Evolutionary conservation across 2,329 filamentous ascomycete genomes (phyloP).

Genomic region (Ceratocystis eucalypticola): DNA sequence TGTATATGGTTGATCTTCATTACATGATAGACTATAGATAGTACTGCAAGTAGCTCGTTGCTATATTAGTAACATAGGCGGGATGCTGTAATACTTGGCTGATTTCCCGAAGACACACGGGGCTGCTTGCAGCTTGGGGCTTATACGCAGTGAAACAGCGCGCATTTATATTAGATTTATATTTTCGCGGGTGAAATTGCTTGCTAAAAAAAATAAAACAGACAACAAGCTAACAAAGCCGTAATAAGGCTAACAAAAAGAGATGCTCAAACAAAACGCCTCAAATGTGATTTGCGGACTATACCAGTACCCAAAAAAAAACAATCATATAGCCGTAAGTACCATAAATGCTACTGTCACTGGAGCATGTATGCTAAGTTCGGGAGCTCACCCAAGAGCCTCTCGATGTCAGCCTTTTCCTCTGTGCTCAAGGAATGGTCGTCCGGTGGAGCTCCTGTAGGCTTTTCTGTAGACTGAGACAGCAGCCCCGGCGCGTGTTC

Average conservation of each 20-base stretch:
- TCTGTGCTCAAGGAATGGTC: not conserved
- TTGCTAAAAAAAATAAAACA: not conserved
- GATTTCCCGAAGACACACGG: too few relatives aligned
- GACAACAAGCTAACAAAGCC: not conserved
- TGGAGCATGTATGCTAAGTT: constrained; percentile 15
- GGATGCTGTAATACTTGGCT: too few relatives aligned
- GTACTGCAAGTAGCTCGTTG: too few relatives aligned
- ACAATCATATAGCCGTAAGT: not conserved
- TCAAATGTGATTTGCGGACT: not conserved
- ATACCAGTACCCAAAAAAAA: not conserved
- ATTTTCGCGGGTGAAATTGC: not conserved
- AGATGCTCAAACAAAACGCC: not conserved
- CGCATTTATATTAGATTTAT: not conserved
- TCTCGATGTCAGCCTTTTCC: not conserved
- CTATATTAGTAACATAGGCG: too few relatives aligned
- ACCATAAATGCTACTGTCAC: not conserved
- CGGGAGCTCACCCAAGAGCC: constrained; percentile 4
- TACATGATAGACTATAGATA: too few relatives aligned
- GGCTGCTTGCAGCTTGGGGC: not conserved
- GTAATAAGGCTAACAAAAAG: not conserved
- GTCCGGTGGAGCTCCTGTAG: not conserved
- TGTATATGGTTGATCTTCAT: too few relatives aligned
- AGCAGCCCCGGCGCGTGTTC: not conserved
- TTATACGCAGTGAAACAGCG: not conserved
- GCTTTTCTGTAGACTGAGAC: not conserved